phyloP scores from a whole-genome alignment of 2,329 filamentous ascomycete genomes.

The Aaosphaeria arxii region DNA sequence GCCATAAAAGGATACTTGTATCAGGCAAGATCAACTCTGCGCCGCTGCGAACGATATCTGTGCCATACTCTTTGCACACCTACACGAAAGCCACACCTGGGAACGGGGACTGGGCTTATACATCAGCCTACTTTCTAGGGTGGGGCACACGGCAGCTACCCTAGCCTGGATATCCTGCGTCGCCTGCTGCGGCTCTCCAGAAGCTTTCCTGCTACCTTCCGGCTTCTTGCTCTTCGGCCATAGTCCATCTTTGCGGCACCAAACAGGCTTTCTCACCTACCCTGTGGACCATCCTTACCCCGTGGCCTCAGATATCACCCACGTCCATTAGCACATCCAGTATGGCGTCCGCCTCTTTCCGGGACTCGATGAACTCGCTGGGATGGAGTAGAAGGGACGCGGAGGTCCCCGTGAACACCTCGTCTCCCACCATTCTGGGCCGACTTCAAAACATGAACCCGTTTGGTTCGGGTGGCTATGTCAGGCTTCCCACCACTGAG shows the following conservation, averaged over 20 bases:
- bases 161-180: conserved; percentile 26
- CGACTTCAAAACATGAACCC: conserved; percentile 84
- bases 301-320: conserved; percentile 13
- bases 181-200: conserved; percentile 35
- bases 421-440: conserved; percentile 71
- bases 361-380: conserved; percentile 90
- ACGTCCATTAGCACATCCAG: conserved; percentile 4
- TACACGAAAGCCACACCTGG: conserved; percentile 12
- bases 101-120: conserved; percentile 2
- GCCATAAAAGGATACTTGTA: too few species aligned
- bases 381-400: conserved; percentile 87
- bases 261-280: conserved; percentile 13
- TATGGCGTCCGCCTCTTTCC: conserved; percentile 87
- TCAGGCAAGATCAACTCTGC: too few species aligned
- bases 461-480: conserved; percentile 81
- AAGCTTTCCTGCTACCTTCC: conserved; percentile 24
- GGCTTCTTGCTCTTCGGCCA: conserved; percentile 6
- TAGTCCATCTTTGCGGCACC: conserved; percentile 9
- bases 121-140: conserved; percentile 4
- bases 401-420: conserved; percentile 72
- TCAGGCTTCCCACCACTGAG: conserved; percentile 84
- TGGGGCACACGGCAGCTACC: conserved; percentile 12
- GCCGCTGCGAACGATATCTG: neutral
- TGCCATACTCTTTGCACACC: conserved; percentile 10
- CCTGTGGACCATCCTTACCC: conserved; percentile 11